These are phyloP conservation scores for Buxus sempervirens DNA, from an alignment of 164 flowering plant species.

Conservation along the genomic window DNA sequence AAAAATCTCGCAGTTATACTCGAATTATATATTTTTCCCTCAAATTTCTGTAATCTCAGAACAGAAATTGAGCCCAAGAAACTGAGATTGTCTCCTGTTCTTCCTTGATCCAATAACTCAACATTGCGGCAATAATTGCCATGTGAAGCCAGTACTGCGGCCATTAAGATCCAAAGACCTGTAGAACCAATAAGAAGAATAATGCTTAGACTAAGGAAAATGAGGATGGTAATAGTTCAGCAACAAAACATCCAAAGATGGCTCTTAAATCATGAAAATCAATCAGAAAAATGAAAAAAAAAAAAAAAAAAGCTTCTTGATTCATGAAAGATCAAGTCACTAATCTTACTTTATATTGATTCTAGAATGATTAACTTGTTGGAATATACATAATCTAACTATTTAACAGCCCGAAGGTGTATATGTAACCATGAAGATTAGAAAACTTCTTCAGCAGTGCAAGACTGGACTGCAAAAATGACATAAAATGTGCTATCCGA, in stretches of 20 bases:
- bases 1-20: slow-evolving; percentile 11
- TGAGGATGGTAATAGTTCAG: too few relatives aligned
- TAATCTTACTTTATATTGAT: neutral
- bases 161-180: slow-evolving; percentile 39
- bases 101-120: slow-evolving; percentile 33
- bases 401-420: neutral
- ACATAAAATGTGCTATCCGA: neutral
- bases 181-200: neutral
- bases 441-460: neutral
- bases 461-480: neutral
- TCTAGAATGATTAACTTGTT: too few relatives aligned
- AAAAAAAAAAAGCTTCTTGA: neutral
- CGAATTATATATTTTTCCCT: slow-evolving; percentile 12
- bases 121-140: slow-evolving; percentile 43
- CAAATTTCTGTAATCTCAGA: slow-evolving; percentile 16
- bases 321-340: neutral
- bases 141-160: slow-evolving; percentile 64
- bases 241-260: neutral
- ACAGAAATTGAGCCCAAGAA: slow-evolving; percentile 49
- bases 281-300: neutral
- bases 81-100: slow-evolving; percentile 27
- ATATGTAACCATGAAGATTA: neutral
- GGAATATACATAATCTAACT: neutral
- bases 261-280: neutral
- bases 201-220: neutral